Evolutionary conservation across 768 basidiomycete genomes (phyloP).

Genomic region (Candolleomyces aberdarensis): DNA sequence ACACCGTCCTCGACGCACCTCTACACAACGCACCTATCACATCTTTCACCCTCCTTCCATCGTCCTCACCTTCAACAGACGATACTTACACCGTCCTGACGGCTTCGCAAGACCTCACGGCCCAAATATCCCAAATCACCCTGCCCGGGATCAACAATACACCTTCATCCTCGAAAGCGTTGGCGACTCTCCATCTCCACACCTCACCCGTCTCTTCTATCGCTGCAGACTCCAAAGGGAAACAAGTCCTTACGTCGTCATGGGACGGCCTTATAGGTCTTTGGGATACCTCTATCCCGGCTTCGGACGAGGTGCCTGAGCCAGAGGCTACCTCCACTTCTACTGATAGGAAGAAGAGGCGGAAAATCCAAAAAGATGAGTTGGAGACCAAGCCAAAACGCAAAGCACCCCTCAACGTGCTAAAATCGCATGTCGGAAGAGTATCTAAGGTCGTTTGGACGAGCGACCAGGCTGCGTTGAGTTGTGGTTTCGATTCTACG

Average conservation of each 20-base stretch:
- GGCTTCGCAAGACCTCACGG: constrained; percentile 79
- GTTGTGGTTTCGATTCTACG: constrained; percentile 88
- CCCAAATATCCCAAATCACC: constrained; percentile 47
- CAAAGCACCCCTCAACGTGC: constrained; percentile 67
- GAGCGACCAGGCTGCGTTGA: constrained; percentile 47
- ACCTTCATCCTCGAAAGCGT: constrained; percentile 20
- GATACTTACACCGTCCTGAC: constrained; percentile 49
- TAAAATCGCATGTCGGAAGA: constrained; percentile 81
- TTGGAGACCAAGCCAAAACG: constrained; percentile 35
- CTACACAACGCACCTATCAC: constrained; percentile 69
- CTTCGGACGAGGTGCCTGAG: constrained; percentile 60
- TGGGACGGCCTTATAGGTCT: constrained; percentile 88
- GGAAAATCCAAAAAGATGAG: constrained; percentile 44
- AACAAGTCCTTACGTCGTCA: constrained; percentile 73
- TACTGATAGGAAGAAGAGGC: constrained; percentile 57
- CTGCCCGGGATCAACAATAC: constrained; percentile 19
- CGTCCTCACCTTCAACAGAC: not conserved
- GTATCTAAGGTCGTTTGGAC: constrained; percentile 70
- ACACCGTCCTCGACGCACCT: constrained; percentile 42
- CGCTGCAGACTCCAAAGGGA: constrained; percentile 48
- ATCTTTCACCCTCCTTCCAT: constrained; percentile 55
- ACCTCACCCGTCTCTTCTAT: constrained; percentile 78
- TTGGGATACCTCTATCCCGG: constrained; percentile 68
- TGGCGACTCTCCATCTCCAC: constrained; percentile 82
- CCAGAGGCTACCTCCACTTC: constrained; percentile 23